Base-by-base conservation (phyloP, 148 eudicot genomes). In the Euryodendron excelsum region DNA sequence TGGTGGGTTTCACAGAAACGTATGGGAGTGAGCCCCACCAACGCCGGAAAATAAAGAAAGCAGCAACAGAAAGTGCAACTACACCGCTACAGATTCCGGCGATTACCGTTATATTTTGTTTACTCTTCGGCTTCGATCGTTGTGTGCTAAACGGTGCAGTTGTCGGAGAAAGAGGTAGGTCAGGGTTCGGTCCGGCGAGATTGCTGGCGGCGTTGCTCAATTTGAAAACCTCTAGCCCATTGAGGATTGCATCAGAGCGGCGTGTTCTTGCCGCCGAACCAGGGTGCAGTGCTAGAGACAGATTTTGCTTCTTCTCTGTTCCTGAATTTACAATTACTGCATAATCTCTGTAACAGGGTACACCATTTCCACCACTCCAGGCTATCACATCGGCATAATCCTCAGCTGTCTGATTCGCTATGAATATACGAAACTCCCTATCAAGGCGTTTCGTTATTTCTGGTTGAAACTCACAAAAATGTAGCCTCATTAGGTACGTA, bases 201-300 rank as follows among this genome's bases (percentile, higher is more conserved):
- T 61, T 61, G 33, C 9, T 13, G 1, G 14, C 5, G 9, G 31
- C 13, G 66, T 61, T 20, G 33, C 66, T 61, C 34, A 61, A 2
- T 61, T 61, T 61, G 66, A 61, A 61, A 61, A 27, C 66, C 18
- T 27, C 34, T 20, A 76, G 3, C 1, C 78, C 78, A 14, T 76
- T 76, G 0, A 76, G 44, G 20, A 76, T 76, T 1, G 71, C 78
- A 28, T 76, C 78, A 13, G 59, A 31, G 30, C 21, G 6, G 0
- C 7, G 0, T 3, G 71, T 47, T 2, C 0, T 7, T 27, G 30
- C 0, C 23, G 2, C 39, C 2, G 45, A 13, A 47, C 7, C 7
- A 17, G 78, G 71, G 27, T 64, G 70, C 28, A 76, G 66, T 1
- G 71, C 70, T 30, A 76, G 23, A 31, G 44, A 62, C 28, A 76